Evolutionary conservation across 2,329 filamentous ascomycete genomes (phyloP).

Genomic region (Ambrosiella cleistominuta): DNA sequence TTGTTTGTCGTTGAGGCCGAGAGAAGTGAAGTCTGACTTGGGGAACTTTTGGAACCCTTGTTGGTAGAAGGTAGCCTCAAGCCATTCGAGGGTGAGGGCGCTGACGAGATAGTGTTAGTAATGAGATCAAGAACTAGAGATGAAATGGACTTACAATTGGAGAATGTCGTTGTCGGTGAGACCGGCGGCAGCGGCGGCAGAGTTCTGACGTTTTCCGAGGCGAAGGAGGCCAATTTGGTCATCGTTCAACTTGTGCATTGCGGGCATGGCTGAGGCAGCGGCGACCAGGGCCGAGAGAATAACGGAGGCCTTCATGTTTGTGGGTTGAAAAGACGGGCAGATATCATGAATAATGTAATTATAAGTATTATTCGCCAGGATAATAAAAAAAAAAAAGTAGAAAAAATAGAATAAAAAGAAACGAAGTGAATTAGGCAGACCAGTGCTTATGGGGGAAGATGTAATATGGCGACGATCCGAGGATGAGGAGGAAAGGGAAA

Average conservation of each 20-base stretch:
- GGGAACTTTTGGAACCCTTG: constrained; percentile 52
- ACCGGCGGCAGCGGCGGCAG: constrained; percentile 28
- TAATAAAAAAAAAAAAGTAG: not conserved
- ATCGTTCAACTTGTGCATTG: constrained; percentile 25
- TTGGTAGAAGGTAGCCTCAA: constrained; percentile 56
- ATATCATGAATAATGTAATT: not conserved
- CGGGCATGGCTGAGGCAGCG: constrained; percentile 30
- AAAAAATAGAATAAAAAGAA: constrained; percentile 16
- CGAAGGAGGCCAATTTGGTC: constrained; percentile 30
- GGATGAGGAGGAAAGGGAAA: constrained; percentile 14
- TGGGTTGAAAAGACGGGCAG: constrained; percentile 20
- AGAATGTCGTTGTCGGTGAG: constrained; percentile 37
- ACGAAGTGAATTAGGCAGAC: constrained; percentile 27
- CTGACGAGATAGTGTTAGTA: constrained; percentile 16
- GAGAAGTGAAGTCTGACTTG: constrained; percentile 43
- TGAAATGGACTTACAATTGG: constrained; percentile 32
- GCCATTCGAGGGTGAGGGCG: constrained; percentile 56
- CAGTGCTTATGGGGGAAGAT: constrained; percentile 26
- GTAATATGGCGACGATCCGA: not conserved
- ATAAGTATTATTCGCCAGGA: not conserved
- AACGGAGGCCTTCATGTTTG: constrained; percentile 24
- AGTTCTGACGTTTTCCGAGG: constrained; percentile 33
- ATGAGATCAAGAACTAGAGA: not conserved
- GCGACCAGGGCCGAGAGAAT: constrained; percentile 29
- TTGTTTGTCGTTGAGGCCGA: constrained; percentile 19